phyloP scores from a whole-genome alignment of 129 eudicot species.

The Flaveria brownii region DNA sequence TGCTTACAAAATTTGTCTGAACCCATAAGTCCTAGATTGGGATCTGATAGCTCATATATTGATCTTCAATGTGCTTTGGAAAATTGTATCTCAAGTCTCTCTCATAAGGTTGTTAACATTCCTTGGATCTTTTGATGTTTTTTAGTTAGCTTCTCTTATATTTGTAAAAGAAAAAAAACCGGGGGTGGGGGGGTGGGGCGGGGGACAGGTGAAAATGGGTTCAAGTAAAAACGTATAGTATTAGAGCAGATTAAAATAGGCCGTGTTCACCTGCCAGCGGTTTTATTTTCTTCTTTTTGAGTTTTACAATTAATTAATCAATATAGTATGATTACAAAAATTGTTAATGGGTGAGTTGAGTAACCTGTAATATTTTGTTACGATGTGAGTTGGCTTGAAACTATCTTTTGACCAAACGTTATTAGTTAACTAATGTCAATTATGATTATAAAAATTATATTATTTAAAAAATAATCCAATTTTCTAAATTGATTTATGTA shows the following conservation, averaged over 20 bases:
- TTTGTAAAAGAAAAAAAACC: background rate
- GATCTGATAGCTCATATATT: constrained; percentile 41
- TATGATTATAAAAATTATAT: background rate
- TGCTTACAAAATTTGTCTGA: constrained; percentile 60
- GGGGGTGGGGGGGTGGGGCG: background rate
- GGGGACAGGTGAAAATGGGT: background rate
- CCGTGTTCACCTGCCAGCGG: background rate
- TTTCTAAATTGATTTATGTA: too few species aligned
- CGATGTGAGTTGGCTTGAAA: background rate
- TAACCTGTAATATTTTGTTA: background rate
- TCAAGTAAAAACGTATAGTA: background rate
- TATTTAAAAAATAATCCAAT: too few species aligned
- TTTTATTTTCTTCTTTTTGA: background rate
- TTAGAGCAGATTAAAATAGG: background rate
- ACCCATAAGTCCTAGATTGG: constrained; percentile 47
- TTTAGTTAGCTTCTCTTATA: background rate
- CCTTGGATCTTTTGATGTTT: constrained; percentile 6
- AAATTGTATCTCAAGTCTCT: constrained; percentile 60
- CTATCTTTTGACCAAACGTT: background rate
- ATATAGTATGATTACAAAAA: background rate
- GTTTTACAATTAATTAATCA: background rate
- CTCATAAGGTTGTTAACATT: constrained; percentile 53
- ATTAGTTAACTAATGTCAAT: background rate
- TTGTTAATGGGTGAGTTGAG: background rate
- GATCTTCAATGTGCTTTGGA: constrained; percentile 72